Evolutionary conservation across 192 early-diverging fungal species (phyloP), one percentile per base, ranked within the genome.

Genomic region (Spinellus fusiger): DNA sequence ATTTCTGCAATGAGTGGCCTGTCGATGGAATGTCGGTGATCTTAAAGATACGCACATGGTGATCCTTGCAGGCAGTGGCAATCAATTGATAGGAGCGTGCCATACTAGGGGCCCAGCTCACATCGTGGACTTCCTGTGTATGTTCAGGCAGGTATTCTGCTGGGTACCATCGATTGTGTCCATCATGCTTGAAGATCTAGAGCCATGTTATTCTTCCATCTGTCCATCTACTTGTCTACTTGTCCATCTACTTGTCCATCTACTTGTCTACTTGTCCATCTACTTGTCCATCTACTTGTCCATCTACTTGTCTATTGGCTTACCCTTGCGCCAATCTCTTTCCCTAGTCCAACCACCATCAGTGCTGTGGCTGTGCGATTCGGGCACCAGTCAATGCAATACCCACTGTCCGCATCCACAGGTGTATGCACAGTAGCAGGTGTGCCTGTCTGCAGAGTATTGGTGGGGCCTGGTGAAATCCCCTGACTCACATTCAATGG

Each of bases 341-440:
- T 88, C 28, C 93, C 91, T 62, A 91, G 84, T 3, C 92, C 92
- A 15, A 98, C 84, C 3, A 82, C 92, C 71, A 98, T 86, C 84
- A 89, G 87, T 16, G 82, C 81, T 5, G 86, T 76, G 1, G 81
- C 70, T 56, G 85, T 88, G 32, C 89, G 83, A 22, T 91, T 88
- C 23, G 89, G 86, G 72, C 89, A 93, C 95, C 95, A 98, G 12
- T 87, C 85, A 26, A 98, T 48, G 50, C 89, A 90, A 61, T 90
- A 85, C 29, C 83, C 89, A 34, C 85, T 90, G 57, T 92, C 92
- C 0, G 84, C 77, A 59, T 94, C 91, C 0, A 67, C 47, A 0
- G 65, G 56, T n/a, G 51, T 49, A 54, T 54, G 65, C 13, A 31
- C 37, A 66, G 80, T 88, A 9, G 70, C 38, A 3, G 57, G 12